These are phyloP conservation scores for Ascochyta koolunga DNA, from an alignment of 2,329 filamentous ascomycete genomes.

Conservation along the genomic window DNA sequence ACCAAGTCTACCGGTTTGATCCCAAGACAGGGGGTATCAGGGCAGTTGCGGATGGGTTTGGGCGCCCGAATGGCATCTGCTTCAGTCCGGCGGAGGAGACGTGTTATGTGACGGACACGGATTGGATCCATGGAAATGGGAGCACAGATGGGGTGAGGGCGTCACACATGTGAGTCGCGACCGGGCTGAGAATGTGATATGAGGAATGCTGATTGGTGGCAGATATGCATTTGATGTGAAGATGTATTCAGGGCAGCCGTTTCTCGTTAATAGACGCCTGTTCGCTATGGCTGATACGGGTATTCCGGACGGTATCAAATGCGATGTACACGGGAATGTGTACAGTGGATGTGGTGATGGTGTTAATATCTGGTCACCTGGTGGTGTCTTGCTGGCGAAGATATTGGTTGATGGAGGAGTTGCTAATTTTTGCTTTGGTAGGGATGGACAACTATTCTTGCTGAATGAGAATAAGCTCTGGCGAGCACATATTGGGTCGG, in stretches of 20 bases:
- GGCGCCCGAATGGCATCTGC: conserved; percentile 52
- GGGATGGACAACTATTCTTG: conserved; percentile 53
- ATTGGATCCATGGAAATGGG: conserved; percentile 28
- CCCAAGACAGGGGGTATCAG: conserved; percentile 43
- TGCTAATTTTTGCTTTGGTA: conserved; percentile 57
- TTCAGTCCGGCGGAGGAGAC: conserved; percentile 49
- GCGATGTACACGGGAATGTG: conserved; percentile 55
- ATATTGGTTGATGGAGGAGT: conserved; percentile 43
- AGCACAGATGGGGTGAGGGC: conserved; percentile 17
- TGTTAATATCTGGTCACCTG: conserved; percentile 55
- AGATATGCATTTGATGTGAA: conserved; percentile 32
- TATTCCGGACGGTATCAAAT: conserved; percentile 34
- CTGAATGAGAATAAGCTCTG: conserved; percentile 49
- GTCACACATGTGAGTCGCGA: conserved; percentile 22
- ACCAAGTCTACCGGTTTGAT: conserved; percentile 49
- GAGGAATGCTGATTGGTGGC: background rate
- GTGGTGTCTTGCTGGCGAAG: conserved; percentile 51
- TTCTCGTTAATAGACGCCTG: conserved; percentile 24
- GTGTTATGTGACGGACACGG: conserved; percentile 53
- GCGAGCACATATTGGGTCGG: conserved; percentile 17
- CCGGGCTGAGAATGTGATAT: too few relatives aligned
- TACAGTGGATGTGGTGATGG: conserved; percentile 58
- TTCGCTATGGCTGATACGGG: conserved; percentile 31
- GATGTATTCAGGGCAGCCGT: conserved; percentile 14
- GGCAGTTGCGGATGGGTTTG: conserved; percentile 48